phyloP scores from a whole-genome alignment of 2,329 filamentous ascomycete genomes.

The Teratosphaeria nubilosa region DNA sequence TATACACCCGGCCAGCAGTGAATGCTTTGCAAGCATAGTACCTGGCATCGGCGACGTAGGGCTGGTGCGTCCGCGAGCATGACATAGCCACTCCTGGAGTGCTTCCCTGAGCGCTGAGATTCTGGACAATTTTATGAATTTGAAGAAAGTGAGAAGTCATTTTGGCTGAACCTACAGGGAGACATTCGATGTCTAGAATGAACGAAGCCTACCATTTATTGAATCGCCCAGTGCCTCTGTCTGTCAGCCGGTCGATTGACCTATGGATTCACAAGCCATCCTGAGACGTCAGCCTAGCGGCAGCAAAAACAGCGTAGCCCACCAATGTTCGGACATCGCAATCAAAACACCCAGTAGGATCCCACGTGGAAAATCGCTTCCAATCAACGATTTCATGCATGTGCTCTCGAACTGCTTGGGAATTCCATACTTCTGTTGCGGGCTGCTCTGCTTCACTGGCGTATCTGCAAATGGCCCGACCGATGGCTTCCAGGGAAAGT shows the following conservation, averaged over 20 bases:
- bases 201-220: no score
- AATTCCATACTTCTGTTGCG: neutral
- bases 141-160: no score
- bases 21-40: no score
- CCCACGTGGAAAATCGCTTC: neutral
- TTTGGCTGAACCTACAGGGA: no score
- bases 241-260: no score
- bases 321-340: neutral
- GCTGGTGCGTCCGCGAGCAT: no score
- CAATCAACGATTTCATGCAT: neutral
- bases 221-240: no score
- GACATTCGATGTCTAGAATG: no score
- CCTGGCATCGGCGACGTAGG: neutral
- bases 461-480: neutral
- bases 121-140: no score
- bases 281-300: neutral
- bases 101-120: no score
- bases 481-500: neutral
- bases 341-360: neutral
- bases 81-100: no score
- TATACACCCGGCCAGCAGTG: no score
- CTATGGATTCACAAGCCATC: neutral
- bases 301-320: neutral
- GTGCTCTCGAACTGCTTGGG: neutral
- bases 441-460: neutral